A percentile compares a stretch with the other conserved stretches of the same genome.
Evolutionary conservation across 768 basidiomycete species (phyloP).

Genomic region (Lentinula boryana): DNA sequence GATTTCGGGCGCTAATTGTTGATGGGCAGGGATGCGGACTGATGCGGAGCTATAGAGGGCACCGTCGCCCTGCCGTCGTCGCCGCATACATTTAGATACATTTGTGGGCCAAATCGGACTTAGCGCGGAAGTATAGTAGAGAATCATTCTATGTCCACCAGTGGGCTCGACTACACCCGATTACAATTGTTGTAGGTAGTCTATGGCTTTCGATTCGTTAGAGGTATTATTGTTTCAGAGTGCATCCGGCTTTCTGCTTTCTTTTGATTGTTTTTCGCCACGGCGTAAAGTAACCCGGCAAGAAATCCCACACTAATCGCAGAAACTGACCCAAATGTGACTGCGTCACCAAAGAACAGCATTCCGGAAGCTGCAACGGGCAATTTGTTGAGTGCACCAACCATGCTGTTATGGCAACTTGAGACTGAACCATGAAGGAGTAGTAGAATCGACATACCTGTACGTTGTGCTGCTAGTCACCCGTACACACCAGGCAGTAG

Average conservation of each 20-base stretch:
- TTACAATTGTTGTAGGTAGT: background rate
- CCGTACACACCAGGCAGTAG: constrained; percentile 97
- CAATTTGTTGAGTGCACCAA: constrained; percentile 94
- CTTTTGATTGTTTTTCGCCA: constrained; percentile 93
- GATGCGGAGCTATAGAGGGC: background rate
- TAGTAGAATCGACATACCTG: constrained; percentile 44
- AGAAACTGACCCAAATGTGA: constrained; percentile 83
- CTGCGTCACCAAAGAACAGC: constrained; percentile 90
- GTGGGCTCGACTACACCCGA: background rate
- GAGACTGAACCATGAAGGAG: background rate
- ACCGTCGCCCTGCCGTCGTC: background rate
- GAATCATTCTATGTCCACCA: background rate
- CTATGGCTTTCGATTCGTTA: constrained; percentile 45
- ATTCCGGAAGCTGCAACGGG: constrained; percentile 99
- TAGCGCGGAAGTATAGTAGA: background rate
- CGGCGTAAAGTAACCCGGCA: constrained; percentile 86
- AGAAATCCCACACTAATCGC: constrained; percentile 87
- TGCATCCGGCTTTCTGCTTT: constrained; percentile 57
- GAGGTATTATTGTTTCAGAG: constrained; percentile 53
- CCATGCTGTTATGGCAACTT: constrained; percentile 58
- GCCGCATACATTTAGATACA: background rate
- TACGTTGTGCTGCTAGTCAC: constrained; percentile 98
- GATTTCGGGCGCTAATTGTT: background rate
- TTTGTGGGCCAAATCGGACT: background rate
- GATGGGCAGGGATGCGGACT: background rate